Percentiles rank a stretch among this genome's conserved stretches.
phyloP scores from a whole-genome alignment of 148 eudicot species.

The Rhododendron simsii region DNA sequence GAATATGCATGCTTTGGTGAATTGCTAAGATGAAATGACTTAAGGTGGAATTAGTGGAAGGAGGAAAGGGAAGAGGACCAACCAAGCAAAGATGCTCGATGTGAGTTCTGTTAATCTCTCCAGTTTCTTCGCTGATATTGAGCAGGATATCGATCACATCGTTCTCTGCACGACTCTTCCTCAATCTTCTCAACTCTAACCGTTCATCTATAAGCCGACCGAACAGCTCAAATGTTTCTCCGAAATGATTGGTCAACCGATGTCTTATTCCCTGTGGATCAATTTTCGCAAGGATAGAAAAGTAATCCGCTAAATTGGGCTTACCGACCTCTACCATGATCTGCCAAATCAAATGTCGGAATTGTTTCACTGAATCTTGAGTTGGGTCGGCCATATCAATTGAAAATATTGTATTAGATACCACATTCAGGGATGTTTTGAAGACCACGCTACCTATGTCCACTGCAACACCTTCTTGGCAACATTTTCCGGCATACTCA shows the following conservation, averaged over 20 bases:
- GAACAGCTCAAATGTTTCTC: constrained; percentile 5
- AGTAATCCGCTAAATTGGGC: constrained; percentile 16
- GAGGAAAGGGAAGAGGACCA: background rate
- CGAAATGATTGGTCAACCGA: background rate
- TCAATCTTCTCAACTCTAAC: constrained; percentile 4
- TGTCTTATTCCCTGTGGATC: background rate
- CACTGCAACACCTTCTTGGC: background rate
- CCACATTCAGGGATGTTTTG: background rate
- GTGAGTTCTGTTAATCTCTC: constrained; percentile 9
- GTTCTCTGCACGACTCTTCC: background rate
- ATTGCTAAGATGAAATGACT: too few relatives aligned
- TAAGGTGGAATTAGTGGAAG: background rate
- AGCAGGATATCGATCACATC: constrained; percentile 1
- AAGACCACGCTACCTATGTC: background rate
- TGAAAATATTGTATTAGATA: background rate
- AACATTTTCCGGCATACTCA: background rate
- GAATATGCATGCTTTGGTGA: too few relatives aligned
- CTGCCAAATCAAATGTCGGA: background rate
- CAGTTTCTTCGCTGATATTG: constrained; percentile 5
- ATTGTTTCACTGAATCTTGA: background rate
- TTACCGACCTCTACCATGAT: constrained; percentile 8
- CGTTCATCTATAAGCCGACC: constrained; percentile 2
- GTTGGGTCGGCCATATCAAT: constrained; percentile 11
- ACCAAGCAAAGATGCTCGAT: constrained; percentile 18
- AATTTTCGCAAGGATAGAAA: background rate